These are phyloP conservation scores for Moesziomyces antarcticus DNA, from an alignment of 1,284 basidiomycete species.

Conservation along the genomic window DNA sequence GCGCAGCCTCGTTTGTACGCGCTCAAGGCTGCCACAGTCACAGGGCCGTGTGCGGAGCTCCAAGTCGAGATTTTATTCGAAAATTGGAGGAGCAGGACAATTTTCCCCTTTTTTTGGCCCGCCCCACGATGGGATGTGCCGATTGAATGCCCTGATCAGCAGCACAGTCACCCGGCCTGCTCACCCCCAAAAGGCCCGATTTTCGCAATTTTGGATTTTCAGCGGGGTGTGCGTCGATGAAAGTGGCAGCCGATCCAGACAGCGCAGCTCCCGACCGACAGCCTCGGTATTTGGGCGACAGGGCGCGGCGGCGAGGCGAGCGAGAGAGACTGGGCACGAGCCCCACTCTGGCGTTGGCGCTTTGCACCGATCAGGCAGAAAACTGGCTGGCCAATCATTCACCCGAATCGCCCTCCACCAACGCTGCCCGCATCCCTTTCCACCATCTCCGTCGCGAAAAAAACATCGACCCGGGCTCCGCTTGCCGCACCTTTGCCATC, in stretches of 20 bases:
- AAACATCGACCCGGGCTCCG: neutral
- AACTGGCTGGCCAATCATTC: slow-evolving; percentile 19
- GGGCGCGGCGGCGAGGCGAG: slow-evolving; percentile 11
- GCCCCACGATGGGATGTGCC: neutral
- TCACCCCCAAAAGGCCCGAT: neutral
- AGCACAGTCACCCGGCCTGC: neutral
- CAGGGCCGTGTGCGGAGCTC: neutral
- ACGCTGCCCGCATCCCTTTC: neutral
- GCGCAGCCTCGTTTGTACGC: neutral
- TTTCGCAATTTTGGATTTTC: neutral
- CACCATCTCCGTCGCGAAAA: slow-evolving; percentile 8
- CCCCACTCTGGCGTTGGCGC: neutral
- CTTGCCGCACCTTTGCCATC: neutral
- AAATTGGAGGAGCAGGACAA: too few relatives aligned
- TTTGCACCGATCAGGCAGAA: slow-evolving; percentile 6
- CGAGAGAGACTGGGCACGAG: slow-evolving; percentile 1
- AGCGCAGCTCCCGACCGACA: too few relatives aligned
- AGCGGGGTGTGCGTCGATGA: neutral
- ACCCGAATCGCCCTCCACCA: slow-evolving; percentile 18
- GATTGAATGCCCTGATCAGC: neutral
- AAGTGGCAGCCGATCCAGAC: neutral
- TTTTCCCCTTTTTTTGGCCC: neutral
- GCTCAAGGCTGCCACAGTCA: neutral
- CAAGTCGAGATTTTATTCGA: neutral
- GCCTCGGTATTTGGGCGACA: neutral